Percentiles rank a stretch among this genome's conserved stretches.
These are phyloP conservation scores for Euphrasia arctica DNA, from an alignment of 305 asterid species.

Conservation along the genomic window DNA sequence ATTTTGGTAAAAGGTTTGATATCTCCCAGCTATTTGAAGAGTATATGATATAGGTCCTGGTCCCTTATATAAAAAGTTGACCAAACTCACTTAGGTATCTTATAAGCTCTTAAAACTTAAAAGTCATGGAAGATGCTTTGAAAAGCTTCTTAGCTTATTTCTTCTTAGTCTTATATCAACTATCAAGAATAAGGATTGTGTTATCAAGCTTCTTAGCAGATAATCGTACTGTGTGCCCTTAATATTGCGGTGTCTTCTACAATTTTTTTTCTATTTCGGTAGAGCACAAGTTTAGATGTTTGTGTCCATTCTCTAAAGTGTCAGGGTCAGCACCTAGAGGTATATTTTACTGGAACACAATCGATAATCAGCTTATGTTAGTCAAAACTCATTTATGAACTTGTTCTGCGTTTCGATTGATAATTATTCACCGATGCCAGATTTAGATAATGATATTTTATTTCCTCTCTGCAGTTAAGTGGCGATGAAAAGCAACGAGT, in stretches of 20 bases:
- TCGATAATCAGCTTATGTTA: slow-evolving; percentile 18
- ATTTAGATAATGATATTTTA: slow-evolving; percentile 16
- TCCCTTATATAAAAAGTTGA: not conserved
- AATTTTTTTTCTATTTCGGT: not conserved
- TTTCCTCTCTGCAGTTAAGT: slow-evolving; percentile 66
- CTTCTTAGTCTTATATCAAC: slow-evolving; percentile 13
- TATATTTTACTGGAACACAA: slow-evolving; percentile 13
- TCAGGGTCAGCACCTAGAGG: slow-evolving; percentile 4
- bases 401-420: not conserved
- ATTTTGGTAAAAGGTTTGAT: not conserved
- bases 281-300: not conserved
- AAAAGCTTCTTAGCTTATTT: not conserved
- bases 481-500: slow-evolving; percentile 99
- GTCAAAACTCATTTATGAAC: slow-evolving; percentile 7
- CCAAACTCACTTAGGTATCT: too few species aligned
- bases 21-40: not conserved
- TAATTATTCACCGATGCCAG: slow-evolving; percentile 8
- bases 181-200: slow-evolving; percentile 10
- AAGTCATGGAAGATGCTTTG: not conserved
- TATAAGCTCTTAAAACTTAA: not conserved
- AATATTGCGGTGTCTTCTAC: slow-evolving; percentile 5
- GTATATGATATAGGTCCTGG: not conserved
- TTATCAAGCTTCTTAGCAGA: slow-evolving; percentile 7
- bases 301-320: slow-evolving; percentile 12
- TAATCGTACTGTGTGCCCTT: slow-evolving; percentile 12